Conservation (phyloP, 164 flowering plant genomes). For the Berberis thunbergii region DNA sequence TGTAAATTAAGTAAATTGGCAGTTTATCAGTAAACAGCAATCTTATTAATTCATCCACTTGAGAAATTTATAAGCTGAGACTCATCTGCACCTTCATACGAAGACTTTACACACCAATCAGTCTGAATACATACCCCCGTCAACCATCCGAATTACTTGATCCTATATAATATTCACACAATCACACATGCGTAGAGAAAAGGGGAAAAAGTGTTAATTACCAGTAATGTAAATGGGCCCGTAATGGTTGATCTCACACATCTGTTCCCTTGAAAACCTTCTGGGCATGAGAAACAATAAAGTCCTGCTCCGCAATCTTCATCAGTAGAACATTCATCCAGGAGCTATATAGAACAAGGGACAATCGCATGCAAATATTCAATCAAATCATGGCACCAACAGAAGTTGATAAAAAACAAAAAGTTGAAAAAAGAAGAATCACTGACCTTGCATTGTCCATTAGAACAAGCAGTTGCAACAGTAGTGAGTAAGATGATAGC, state of each 20-base stretch:
- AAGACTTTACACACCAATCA: background rate
- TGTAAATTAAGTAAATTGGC: background rate
- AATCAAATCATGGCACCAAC: background rate
- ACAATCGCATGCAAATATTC: background rate
- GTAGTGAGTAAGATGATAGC: background rate
- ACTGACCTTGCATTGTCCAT: slow-evolving; percentile 45
- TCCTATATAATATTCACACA: background rate
- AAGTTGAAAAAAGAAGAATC: background rate
- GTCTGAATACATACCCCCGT: background rate
- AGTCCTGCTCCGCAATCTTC: slow-evolving; percentile 58
- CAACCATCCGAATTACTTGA: background rate
- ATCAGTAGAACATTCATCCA: slow-evolving; percentile 46
- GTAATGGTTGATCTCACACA: slow-evolving; percentile 52
- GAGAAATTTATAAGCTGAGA: background rate
- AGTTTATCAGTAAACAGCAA: background rate
- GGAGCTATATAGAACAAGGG: slow-evolving; percentile 19
- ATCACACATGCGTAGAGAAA: no score
- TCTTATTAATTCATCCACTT: background rate
- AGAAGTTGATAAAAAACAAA: background rate
- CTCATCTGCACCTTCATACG: background rate
- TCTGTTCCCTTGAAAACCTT: slow-evolving; percentile 37
- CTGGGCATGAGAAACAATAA: slow-evolving; percentile 49
- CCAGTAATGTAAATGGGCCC: slow-evolving; percentile 59
- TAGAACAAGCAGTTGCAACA: slow-evolving; percentile 35
- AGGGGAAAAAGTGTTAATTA: slow-evolving; percentile 14